A percentile compares a stretch with the other conserved stretches of the same genome.
phyloP scores from a whole-genome alignment of 257 asterid species.

The Nyctanthes arbortristis region DNA sequence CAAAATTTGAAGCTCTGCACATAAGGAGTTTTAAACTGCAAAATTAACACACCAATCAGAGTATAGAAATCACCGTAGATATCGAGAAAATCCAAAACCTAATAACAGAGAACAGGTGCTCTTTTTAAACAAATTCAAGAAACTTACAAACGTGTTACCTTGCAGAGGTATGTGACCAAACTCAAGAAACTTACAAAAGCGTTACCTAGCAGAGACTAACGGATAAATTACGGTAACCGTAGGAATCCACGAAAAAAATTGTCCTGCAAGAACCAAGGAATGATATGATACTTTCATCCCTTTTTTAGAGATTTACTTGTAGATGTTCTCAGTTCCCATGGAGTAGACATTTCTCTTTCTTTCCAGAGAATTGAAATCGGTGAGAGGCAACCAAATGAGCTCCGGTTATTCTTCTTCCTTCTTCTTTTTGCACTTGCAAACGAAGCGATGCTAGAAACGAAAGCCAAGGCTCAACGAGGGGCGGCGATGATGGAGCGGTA shows the following conservation, averaged over 20 bases:
- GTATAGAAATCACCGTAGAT: background rate
- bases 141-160: background rate
- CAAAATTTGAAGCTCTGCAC: background rate
- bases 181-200: background rate
- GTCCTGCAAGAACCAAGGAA: background rate
- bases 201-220: background rate
- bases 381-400: slow-evolving; percentile 55
- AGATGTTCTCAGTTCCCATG: slow-evolving; percentile 51
- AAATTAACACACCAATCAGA: background rate
- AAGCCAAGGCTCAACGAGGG: no score
- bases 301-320: slow-evolving; percentile 43
- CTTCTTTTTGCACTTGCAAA: no score
- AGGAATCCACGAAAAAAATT: background rate
- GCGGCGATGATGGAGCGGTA: no score
- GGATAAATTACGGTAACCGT: background rate
- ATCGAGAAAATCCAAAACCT: background rate
- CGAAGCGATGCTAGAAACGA: no score
- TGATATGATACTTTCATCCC: slow-evolving; percentile 14
- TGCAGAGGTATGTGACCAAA: no score
- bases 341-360: slow-evolving; percentile 59
- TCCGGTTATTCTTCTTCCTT: slow-evolving; percentile 56
- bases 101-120: background rate
- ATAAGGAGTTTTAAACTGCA: background rate
- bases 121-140: background rate
- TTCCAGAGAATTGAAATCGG: slow-evolving; percentile 51